phyloP scores from a whole-genome alignment of 805 yeast genomes.

The Candida nonsorbophila region DNA sequence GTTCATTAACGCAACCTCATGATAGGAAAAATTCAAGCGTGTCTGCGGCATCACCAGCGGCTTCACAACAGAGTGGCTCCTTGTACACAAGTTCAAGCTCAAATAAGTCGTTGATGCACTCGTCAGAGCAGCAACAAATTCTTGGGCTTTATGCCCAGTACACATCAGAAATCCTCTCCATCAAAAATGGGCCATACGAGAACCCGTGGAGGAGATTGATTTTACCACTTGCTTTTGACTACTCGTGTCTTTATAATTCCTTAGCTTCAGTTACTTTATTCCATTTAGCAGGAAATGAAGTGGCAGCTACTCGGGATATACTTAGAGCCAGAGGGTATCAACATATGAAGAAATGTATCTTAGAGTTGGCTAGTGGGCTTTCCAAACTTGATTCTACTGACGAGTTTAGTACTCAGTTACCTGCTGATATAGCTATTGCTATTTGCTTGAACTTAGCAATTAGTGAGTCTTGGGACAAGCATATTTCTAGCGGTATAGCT shows the following conservation, averaged over 20 bases:
- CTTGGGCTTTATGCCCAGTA: constrained; percentile 28
- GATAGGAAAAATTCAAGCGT: too few relatives aligned
- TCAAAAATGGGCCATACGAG: constrained; percentile 58
- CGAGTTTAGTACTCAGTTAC: constrained; percentile 22
- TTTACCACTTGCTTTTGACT: constrained; percentile 51
- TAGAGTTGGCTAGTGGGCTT: constrained; percentile 55
- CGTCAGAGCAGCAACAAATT: constrained; percentile 33
- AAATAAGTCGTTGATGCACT: constrained; percentile 12
- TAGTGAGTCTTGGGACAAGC: constrained; percentile 67
- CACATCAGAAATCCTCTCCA: constrained; percentile 48
- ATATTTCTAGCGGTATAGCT: constrained; percentile 61
- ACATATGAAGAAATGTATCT: constrained; percentile 57
- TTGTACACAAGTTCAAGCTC: too few relatives aligned
- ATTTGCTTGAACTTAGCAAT: constrained; percentile 60
- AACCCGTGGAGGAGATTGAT: constrained; percentile 63
- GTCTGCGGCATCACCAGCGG: too few relatives aligned
- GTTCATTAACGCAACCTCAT: too few relatives aligned
- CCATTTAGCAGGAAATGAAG: constrained; percentile 38
- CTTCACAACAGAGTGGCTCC: too few relatives aligned
- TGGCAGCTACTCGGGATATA: constrained; percentile 36
- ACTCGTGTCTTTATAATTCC: constrained; percentile 56
- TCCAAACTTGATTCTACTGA: constrained; percentile 14
- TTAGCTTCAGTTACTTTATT: constrained; percentile 64
- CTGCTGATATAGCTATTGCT: constrained; percentile 62
- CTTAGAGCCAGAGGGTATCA: constrained; percentile 46